Evolutionary conservation across 2,329 filamentous ascomycete genomes (phyloP).

Genomic region (Stagonosporopsis cucurbitacearum): DNA sequence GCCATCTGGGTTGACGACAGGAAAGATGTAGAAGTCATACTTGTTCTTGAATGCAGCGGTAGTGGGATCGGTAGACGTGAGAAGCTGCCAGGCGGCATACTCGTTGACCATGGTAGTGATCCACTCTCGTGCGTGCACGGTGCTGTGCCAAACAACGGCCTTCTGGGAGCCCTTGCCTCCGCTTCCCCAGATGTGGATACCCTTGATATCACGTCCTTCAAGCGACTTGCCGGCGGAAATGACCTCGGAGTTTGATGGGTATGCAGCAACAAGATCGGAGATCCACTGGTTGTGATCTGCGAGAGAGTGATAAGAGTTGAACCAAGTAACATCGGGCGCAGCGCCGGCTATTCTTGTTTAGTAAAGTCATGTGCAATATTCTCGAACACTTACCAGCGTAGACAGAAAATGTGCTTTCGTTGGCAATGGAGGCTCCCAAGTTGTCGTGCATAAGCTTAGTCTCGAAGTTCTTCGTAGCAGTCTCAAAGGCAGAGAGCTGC

Average conservation of each 20-base stretch:
- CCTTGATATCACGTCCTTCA: constrained; percentile 47
- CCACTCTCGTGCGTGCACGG: constrained; percentile 50
- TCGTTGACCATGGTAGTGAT: constrained; percentile 46
- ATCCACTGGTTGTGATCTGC: constrained; percentile 46
- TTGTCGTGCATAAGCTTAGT: constrained; percentile 47
- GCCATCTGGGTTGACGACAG: constrained; percentile 50
- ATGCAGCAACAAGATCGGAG: constrained; percentile 43
- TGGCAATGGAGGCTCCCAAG: constrained; percentile 44
- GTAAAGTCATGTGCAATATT: constrained; percentile 9
- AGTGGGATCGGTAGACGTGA: constrained; percentile 40
- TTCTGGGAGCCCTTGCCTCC: constrained; percentile 47
- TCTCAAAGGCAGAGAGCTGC: constrained; percentile 38
- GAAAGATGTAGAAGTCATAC: constrained; percentile 69
- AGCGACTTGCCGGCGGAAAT: constrained; percentile 45
- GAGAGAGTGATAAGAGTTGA: constrained; percentile 46
- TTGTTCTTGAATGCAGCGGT: constrained; percentile 59
- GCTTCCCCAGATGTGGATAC: constrained; percentile 49
- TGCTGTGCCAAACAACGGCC: constrained; percentile 48
- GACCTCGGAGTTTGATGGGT: constrained; percentile 45
- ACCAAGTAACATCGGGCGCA: constrained; percentile 44
- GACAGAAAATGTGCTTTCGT: constrained; percentile 37
- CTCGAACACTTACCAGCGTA: constrained; percentile 37
- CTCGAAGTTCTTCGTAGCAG: constrained; percentile 34
- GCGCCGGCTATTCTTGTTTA: constrained; percentile 35
- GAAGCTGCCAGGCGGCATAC: constrained; percentile 47